These are phyloP conservation scores for Colletotrichum zoysiae DNA, from an alignment of 2,329 filamentous ascomycete species.

Conservation along the genomic window DNA sequence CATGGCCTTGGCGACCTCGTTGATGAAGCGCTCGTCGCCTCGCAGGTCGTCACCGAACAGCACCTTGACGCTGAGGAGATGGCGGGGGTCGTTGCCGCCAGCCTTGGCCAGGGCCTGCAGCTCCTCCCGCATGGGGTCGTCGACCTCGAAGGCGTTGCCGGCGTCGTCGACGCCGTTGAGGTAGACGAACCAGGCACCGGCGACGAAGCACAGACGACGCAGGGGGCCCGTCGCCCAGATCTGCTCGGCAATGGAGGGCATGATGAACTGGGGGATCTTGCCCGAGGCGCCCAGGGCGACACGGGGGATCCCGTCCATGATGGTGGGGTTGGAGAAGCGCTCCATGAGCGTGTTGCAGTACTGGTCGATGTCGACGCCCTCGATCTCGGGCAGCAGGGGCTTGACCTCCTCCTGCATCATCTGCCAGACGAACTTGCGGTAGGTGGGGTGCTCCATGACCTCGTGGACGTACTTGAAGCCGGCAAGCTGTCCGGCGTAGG, in stretches of 20 bases:
- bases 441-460: conserved; percentile 62
- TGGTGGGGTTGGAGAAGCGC: conserved; percentile 68
- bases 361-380: conserved; percentile 63
- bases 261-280: conserved; percentile 67
- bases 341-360: conserved; percentile 66
- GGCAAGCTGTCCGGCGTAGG: conserved; percentile 63
- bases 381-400: conserved; percentile 63
- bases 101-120: conserved; percentile 59
- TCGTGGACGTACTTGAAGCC: conserved; percentile 68
- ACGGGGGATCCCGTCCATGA: conserved; percentile 66
- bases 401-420: conserved; percentile 69
- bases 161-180: conserved; percentile 63
- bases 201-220: conserved; percentile 62
- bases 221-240: conserved; percentile 61
- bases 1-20: conserved; percentile 61
- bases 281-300: conserved; percentile 65
- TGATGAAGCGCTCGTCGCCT: conserved; percentile 60
- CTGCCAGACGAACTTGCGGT: conserved; percentile 62
- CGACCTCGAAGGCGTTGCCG: conserved; percentile 56
- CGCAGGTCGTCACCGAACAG: conserved; percentile 66
- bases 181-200: conserved; percentile 65
- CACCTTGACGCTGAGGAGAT: conserved; percentile 59
- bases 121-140: conserved; percentile 63
- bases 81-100: conserved; percentile 56
- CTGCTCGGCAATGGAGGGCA: conserved; percentile 60